These are phyloP conservation scores for Cercospora sojina DNA, from an alignment of 2,329 filamentous ascomycete genomes.

Conservation along the genomic window DNA sequence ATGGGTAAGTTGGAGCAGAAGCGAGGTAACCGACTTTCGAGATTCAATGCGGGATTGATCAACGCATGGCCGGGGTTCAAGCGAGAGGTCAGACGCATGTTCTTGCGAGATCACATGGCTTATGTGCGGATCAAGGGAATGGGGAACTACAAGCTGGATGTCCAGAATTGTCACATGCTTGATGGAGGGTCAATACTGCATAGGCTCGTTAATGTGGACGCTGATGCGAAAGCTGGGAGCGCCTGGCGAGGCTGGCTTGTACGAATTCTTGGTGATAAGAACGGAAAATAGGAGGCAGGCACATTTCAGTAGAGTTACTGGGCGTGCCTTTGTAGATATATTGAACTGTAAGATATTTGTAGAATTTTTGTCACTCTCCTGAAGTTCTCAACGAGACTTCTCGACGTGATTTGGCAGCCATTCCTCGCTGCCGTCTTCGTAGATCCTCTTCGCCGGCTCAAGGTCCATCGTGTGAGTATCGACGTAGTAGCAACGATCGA, in stretches of 20 bases:
- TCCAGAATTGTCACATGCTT: conserved; percentile 30
- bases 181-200: conserved; percentile 25
- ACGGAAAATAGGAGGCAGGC: background rate
- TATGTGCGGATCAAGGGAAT: conserved; percentile 26
- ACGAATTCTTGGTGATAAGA: conserved; percentile 1
- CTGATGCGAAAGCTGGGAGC: background rate
- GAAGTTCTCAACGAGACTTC: conserved; percentile 13
- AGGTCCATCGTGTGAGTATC: conserved; percentile 38
- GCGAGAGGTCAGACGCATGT: conserved; percentile 31
- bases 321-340: background rate
- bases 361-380: background rate
- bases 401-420: conserved; percentile 31
- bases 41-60: conserved; percentile 13
- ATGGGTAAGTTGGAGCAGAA: conserved; percentile 8
- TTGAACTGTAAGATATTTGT: background rate
- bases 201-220: conserved; percentile 4
- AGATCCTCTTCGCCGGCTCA: conserved; percentile 33
- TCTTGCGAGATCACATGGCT: conserved; percentile 31
- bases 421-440: conserved; percentile 35
- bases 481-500: conserved; percentile 43
- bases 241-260: background rate
- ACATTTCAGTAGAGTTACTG: background rate
- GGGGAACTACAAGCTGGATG: conserved; percentile 33
- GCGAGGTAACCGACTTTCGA: background rate
- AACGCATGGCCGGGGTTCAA: conserved; percentile 19